Conservation (phyloP, 352 stramenopile genomes). For the Pythium guiyangense region DNA sequence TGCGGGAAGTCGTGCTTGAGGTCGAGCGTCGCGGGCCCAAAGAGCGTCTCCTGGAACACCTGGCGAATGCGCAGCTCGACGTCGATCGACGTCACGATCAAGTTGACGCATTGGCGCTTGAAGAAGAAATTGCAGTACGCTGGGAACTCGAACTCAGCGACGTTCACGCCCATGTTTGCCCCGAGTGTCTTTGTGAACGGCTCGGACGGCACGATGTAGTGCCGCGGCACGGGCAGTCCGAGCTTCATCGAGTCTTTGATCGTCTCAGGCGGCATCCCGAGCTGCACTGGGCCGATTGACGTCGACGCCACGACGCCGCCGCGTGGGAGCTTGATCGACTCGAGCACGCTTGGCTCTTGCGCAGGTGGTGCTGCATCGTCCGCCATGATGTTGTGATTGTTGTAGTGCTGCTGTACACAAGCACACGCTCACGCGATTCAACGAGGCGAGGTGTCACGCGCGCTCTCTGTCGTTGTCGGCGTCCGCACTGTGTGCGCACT, state of each 20-base stretch:
- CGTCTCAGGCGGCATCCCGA: slow-evolving; percentile 95
- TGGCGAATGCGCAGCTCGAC: slow-evolving; percentile 79
- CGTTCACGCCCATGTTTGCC: slow-evolving; percentile 93
- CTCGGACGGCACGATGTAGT: slow-evolving; percentile 95
- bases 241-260: slow-evolving; percentile 97
- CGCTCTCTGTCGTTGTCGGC: too few relatives aligned
- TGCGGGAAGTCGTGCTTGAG: slow-evolving; percentile 72
- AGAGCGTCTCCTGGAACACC: slow-evolving; percentile 89
- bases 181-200: slow-evolving; percentile 93
- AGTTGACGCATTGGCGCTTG: slow-evolving; percentile 82
- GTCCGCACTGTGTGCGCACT: too few relatives aligned
- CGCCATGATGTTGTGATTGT: slow-evolving; percentile 11
- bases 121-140: slow-evolving; percentile 98
- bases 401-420: not conserved
- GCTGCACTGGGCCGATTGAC: slow-evolving; percentile 74
- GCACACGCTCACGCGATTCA: too few relatives aligned
- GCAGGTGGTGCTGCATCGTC: slow-evolving; percentile 6
- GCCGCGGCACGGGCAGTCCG: slow-evolving; percentile 88
- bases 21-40: slow-evolving; percentile 71
- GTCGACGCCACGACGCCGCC: slow-evolving; percentile 75
- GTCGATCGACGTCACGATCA: slow-evolving; percentile 76
- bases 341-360: slow-evolving; percentile 28
- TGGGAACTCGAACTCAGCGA: slow-evolving; percentile 97
- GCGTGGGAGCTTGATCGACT: slow-evolving; percentile 67
- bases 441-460: too few relatives aligned